Conservation (phyloP, 495 filamentous ascomycete species). For the Penicillium mononematosum region DNA sequence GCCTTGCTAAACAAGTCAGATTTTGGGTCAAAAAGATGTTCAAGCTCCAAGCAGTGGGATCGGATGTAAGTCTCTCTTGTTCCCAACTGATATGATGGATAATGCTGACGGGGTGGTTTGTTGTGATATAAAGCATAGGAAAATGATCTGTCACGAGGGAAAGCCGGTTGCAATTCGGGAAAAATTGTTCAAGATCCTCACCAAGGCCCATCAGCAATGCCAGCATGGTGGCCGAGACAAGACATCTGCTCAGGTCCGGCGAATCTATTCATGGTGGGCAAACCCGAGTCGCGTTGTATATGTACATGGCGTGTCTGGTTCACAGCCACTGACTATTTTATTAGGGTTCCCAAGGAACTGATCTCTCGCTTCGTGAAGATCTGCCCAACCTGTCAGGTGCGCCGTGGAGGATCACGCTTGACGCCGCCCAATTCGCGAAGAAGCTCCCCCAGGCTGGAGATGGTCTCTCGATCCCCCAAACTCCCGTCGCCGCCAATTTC, state of each 20-base stretch:
- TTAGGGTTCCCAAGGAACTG: conserved; percentile 57
- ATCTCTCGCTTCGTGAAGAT: conserved; percentile 59
- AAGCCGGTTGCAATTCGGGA: conserved; percentile 61
- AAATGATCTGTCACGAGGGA: conserved; percentile 58
- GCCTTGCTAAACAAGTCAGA: conserved; percentile 30
- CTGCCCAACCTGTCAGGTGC: conserved; percentile 52
- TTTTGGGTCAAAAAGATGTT: conserved; percentile 66
- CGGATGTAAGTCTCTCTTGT: conserved; percentile 31
- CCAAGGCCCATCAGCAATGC: conserved; percentile 55
- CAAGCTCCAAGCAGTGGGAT: conserved; percentile 45
- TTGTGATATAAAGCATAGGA: conserved; percentile 28
- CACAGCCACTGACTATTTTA: conserved; percentile 9
- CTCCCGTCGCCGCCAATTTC: conserved; percentile 41
- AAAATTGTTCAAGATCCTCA: conserved; percentile 57
- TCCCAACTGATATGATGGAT: not conserved
- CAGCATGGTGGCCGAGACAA: conserved; percentile 62
- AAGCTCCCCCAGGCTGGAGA: conserved; percentile 42
- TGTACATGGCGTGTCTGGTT: not conserved
- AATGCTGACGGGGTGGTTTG: conserved; percentile 14
- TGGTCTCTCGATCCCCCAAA: conserved; percentile 41
- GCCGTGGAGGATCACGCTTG: conserved; percentile 45
- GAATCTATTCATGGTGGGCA: conserved; percentile 57
- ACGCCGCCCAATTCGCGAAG: conserved; percentile 47
- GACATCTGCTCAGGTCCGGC: conserved; percentile 57
- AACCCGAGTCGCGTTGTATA: not conserved